Base-by-base conservation (phyloP, 2,329 filamentous ascomycete species). In the Talaromyces pinophilus region DNA sequence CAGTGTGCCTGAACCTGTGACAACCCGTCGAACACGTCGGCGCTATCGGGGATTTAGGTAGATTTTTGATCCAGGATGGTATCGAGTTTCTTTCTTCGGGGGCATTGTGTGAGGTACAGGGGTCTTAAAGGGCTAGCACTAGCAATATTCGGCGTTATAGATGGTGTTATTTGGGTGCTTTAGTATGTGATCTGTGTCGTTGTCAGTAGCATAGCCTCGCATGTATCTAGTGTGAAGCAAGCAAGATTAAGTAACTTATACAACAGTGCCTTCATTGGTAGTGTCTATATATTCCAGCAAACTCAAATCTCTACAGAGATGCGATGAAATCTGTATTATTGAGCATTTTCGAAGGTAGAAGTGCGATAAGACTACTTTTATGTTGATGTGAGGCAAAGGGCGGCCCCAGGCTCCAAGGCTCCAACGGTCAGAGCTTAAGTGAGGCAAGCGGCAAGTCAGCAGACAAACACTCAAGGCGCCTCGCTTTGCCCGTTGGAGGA, bases 41-140 rank as follows among this genome's bases (percentile, higher is more conserved):
- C 74, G 76, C 57, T 25, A 50, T 72, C 72, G 74, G 44, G 75
- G 73, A 55, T 75, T 75, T 63, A 75, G 70, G 59, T 71, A 68
- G 15, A 46, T 11, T 25, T 25, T 25, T 30, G 7, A 25, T 25
- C 11, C 19, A n/a, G 11, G 13, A 55, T 8, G 28, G 13, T 22
- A 13, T 35, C 11, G 2, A 19, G 33, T 3, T 22, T 52, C 25
- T 22, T 57, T 38, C 19, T 57, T 19, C 5, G 19, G 52, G 54
- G n/a, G 33, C 25, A 38, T 38, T 35, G n/a, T 40, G 33, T 40
- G 54, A 38, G 54, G 33, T 30, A 48, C 28, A n/a, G 30, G 63
- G 19, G 15, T 42, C 11, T 61, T n/a, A 7, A 52, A 33, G 11
- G 44, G 46, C n/a, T 46, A 17, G 52, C 22, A 44, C n/a, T 28